Evolutionary conservation across 2,329 filamentous ascomycete species (phyloP).

Genomic region (Cladosporium velox): DNA sequence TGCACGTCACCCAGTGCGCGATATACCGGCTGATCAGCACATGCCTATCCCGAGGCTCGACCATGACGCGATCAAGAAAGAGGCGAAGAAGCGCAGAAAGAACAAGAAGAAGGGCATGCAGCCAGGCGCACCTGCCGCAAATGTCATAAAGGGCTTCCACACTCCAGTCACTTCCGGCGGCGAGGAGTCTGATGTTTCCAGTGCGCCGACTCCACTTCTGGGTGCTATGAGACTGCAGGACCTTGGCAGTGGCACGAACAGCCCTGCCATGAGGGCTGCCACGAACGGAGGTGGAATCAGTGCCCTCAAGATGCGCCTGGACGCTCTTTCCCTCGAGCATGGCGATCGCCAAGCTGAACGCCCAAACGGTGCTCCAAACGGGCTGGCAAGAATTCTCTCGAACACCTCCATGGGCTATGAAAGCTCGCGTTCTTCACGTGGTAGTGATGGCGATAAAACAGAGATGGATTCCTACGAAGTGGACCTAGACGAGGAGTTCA

Average conservation of each 20-base stretch:
- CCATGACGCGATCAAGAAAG: slow-evolving; percentile 39
- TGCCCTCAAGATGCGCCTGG: slow-evolving; percentile 77
- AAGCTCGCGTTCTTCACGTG: slow-evolving; percentile 56
- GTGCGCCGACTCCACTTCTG: slow-evolving; percentile 38
- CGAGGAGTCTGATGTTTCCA: slow-evolving; percentile 57
- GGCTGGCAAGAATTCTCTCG: slow-evolving; percentile 42
- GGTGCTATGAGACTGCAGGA: slow-evolving; percentile 44
- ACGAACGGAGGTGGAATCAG: slow-evolving; percentile 70
- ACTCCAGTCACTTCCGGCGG: slow-evolving; percentile 55
- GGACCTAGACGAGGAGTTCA: slow-evolving; percentile 79
- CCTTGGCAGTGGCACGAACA: slow-evolving; percentile 53
- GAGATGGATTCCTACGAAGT: slow-evolving; percentile 85
- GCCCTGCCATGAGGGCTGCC: slow-evolving; percentile 49
- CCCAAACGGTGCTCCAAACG: slow-evolving; percentile 36
- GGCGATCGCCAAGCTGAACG: slow-evolving; percentile 47
- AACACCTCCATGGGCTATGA: slow-evolving; percentile 43
- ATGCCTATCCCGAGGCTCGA: slow-evolving; percentile 37
- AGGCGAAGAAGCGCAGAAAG: slow-evolving; percentile 43
- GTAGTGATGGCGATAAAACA: slow-evolving; percentile 67
- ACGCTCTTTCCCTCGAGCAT: slow-evolving; percentile 69
- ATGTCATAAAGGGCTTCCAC: slow-evolving; percentile 52
- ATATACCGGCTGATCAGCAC: slow-evolving; percentile 24
- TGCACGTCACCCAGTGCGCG: slow-evolving; percentile 30
- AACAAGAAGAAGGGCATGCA: slow-evolving; percentile 40
- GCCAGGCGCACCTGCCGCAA: slow-evolving; percentile 41